phyloP scores from a whole-genome alignment of 2,329 filamentous ascomycete species.

The Nigrograna mackinnonii region DNA sequence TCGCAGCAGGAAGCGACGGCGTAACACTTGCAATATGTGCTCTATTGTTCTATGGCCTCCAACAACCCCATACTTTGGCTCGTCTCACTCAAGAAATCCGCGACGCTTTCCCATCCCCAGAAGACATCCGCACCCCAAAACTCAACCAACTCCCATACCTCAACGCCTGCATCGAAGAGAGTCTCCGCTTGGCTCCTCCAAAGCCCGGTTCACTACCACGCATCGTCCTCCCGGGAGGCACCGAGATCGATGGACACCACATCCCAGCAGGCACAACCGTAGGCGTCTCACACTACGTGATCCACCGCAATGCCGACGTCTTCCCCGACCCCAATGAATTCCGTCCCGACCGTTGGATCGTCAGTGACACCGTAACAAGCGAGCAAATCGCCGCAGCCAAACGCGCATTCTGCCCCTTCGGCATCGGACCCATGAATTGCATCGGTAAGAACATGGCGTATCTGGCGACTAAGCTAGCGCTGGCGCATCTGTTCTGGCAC shows the following conservation, averaged over 20 bases:
- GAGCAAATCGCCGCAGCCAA: too few species aligned
- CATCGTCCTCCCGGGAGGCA: slow-evolving; percentile 6
- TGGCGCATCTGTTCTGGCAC: slow-evolving; percentile 1
- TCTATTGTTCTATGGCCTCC: slow-evolving; percentile 39
- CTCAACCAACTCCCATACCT: slow-evolving; percentile 18
- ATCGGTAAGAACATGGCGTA: slow-evolving; percentile 3
- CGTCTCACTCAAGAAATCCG: slow-evolving; percentile 11
- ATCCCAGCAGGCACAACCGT: slow-evolving; percentile 18
- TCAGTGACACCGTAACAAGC: too few species aligned
- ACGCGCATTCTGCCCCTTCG: slow-evolving; percentile 14
- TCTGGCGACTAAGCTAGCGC: slow-evolving; percentile 1
- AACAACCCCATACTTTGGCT: slow-evolving; percentile 23
- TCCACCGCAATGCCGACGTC: slow-evolving; percentile 22
- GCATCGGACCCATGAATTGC: slow-evolving; percentile 1
- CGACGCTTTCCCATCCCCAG: slow-evolving; percentile 10
- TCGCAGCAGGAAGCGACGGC: slow-evolving; percentile 27
- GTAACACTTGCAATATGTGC: slow-evolving; percentile 30
- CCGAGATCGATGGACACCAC: slow-evolving; percentile 15
- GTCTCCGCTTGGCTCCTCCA: slow-evolving; percentile 21
- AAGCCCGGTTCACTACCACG: slow-evolving; percentile 18
- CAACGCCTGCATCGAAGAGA: slow-evolving; percentile 22
- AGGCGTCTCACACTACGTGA: slow-evolving; percentile 18
- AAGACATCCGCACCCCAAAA: slow-evolving; percentile 14
- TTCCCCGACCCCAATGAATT: slow-evolving; percentile 12
- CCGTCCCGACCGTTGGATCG: slow-evolving; percentile 16